phyloP scores from a whole-genome alignment of 495 filamentous ascomycete genomes.

The Rusavskia elegans region DNA sequence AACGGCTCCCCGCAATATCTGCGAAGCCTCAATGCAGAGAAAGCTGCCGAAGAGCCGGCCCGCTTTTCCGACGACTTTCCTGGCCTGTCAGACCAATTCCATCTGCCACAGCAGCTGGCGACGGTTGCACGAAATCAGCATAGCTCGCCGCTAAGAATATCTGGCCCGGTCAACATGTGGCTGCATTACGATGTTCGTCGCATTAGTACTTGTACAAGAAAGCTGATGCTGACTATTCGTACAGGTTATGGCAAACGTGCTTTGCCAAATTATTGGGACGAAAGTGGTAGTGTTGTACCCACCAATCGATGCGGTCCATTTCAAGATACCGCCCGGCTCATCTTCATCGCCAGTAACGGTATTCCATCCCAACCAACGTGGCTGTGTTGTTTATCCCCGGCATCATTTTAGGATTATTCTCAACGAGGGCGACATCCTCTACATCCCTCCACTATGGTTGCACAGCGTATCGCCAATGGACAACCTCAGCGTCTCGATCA shows the following conservation, averaged over 20 bases:
- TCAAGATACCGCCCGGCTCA: constrained; percentile 57
- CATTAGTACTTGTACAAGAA: not conserved
- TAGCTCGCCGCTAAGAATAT: constrained; percentile 66
- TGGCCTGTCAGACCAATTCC: constrained; percentile 49
- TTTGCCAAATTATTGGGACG: constrained; percentile 59
- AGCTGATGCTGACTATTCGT: constrained; percentile 1
- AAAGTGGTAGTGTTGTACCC: constrained; percentile 67
- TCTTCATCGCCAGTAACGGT: constrained; percentile 67
- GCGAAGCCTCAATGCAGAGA: constrained; percentile 51
- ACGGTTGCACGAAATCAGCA: constrained; percentile 48
- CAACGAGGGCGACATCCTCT: constrained; percentile 57
- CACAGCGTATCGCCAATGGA: constrained; percentile 52
- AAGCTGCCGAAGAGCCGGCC: constrained; percentile 52
- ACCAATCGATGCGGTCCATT: constrained; percentile 51
- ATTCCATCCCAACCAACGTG: constrained; percentile 27
- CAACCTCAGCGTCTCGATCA: constrained; percentile 56
- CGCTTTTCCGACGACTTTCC: constrained; percentile 57
- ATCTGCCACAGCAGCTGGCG: constrained; percentile 45
- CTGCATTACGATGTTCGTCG: constrained; percentile 69
- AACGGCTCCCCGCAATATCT: constrained; percentile 57
- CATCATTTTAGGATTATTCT: constrained; percentile 48
- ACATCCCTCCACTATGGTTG: constrained; percentile 68
- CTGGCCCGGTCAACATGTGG: constrained; percentile 78
- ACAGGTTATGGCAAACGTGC: constrained; percentile 75
- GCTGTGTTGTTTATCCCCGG: not conserved